Percentiles rank a stretch among this genome's conserved stretches.
These are phyloP conservation scores for Pichia sp. DNA, from an alignment of 1,139 yeast genomes.

Conservation along the genomic window DNA sequence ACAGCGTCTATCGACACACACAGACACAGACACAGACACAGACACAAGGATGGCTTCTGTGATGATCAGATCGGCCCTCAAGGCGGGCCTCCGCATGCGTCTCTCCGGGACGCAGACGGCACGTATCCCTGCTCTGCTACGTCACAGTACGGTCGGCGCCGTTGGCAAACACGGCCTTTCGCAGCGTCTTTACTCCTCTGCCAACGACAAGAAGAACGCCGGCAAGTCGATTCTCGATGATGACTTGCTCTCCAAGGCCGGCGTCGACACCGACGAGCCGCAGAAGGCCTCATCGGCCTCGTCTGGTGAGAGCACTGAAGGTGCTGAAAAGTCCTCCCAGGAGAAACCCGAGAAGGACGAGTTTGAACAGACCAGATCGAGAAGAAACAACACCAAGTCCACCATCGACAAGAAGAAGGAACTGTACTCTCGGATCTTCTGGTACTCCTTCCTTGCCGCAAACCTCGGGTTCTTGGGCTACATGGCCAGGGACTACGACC, in stretches of 20 bases:
- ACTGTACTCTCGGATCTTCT: slow-evolving; percentile 64
- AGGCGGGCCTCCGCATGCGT: slow-evolving; percentile 12
- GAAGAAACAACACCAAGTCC: slow-evolving; percentile 57
- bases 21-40: not conserved
- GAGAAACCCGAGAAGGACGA: slow-evolving; percentile 23
- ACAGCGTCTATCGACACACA: not conserved
- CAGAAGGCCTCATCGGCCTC: slow-evolving; percentile 2
- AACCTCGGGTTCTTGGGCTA: slow-evolving; percentile 66
- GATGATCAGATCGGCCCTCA: slow-evolving; percentile 7
- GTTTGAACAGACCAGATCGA: slow-evolving; percentile 34
- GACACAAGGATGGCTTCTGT: slow-evolving; percentile 8
- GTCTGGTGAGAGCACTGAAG: slow-evolving; percentile 16
- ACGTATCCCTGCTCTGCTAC: not conserved
- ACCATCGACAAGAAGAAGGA: slow-evolving; percentile 66
- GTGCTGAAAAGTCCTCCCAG: slow-evolving; percentile 9
- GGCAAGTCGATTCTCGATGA: slow-evolving; percentile 44
- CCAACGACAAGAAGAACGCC: not conserved
- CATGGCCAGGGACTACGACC: slow-evolving; percentile 84
- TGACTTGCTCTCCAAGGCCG: slow-evolving; percentile 78
- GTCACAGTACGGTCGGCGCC: not conserved
- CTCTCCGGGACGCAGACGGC: not conserved
- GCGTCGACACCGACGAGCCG: slow-evolving; percentile 54
- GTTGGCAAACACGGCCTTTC: not conserved
- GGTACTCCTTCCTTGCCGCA: slow-evolving; percentile 56
- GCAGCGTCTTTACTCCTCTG: slow-evolving; percentile 2